Percentiles rank a stretch among this genome's conserved stretches.
These are phyloP conservation scores for Xylaria telfairii DNA, from an alignment of 495 filamentous ascomycete genomes.

Conservation along the genomic window DNA sequence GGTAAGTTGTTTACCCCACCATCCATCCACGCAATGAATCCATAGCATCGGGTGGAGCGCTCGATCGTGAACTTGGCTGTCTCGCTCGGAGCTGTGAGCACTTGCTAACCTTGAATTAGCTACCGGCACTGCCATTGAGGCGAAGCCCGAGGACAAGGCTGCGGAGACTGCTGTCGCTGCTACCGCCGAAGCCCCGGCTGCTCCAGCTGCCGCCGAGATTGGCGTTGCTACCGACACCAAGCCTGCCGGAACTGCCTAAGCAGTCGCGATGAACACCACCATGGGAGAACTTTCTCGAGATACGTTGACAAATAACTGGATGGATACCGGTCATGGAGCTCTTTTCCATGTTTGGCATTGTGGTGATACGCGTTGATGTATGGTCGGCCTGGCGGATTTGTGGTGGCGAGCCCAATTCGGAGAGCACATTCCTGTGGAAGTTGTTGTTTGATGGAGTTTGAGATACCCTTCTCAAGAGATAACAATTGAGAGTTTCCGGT, in stretches of 20 bases:
- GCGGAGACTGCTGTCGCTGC: slow-evolving; percentile 30
- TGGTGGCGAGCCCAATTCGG: not conserved
- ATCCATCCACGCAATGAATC: not conserved
- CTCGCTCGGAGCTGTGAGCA: not conserved
- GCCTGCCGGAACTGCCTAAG: slow-evolving; percentile 25
- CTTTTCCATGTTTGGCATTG: not conserved
- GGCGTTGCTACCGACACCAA: slow-evolving; percentile 29
- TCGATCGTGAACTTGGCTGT: not conserved
- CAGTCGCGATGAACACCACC: not conserved
- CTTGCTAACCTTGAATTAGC: slow-evolving; percentile 19
- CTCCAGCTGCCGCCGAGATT: slow-evolving; percentile 33
- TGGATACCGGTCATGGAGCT: slow-evolving; percentile 6
- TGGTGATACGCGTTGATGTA: not conserved
- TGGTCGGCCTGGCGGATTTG: not conserved
- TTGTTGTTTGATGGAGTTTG: slow-evolving; percentile 29
- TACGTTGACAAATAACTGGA: not conserved
- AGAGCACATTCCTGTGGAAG: slow-evolving; percentile 5
- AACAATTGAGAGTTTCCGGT: slow-evolving; percentile 17
- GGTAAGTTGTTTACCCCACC: slow-evolving; percentile 16
- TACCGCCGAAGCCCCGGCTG: slow-evolving; percentile 33
- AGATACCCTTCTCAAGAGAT: slow-evolving; percentile 29
- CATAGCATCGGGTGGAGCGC: not conserved
- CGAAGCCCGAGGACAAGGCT: slow-evolving; percentile 45
- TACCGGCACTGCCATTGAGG: slow-evolving; percentile 20
- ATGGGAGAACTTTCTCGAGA: slow-evolving; percentile 8